Evolutionary conservation across 2,329 filamentous ascomycete genomes (phyloP), one percentile per base, ranked within the genome.

Genomic region (Fusarium longipes): DNA sequence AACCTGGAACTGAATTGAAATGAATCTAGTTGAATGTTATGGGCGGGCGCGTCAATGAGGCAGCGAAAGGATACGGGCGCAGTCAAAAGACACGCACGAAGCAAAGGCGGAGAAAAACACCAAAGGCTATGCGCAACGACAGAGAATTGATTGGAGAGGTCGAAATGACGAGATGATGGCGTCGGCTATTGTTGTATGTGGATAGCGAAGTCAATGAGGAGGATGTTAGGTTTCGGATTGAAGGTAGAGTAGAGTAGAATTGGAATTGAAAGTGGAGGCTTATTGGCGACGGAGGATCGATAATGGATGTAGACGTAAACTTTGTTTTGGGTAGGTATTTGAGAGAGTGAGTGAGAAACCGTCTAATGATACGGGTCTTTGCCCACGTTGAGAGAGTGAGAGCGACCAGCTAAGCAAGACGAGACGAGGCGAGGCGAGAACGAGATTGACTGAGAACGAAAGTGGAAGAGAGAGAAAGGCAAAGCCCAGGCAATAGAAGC

Each of bases 301-400:
- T 55, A 55, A 61, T 61, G 29, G 63, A 40, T 48, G 43, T 51
- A 25, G 14, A 63, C 63, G 48, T 63, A 63, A 73, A 70, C 63
- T 68, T 71, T 73, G 72, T 62, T 73, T 72, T 64, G 50, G 63
- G 53, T 32, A 27, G 32, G 30, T 33, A 33, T 30, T 48, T 24
- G 36, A 5, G 11, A 47, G 43, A 27, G 22, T 25, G 24, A 51
- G 42, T 22, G 63, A 29, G 48, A 54, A 33, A 40, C 32, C 39
- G 50, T 50, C 64, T 43, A 43, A 18, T 20, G 30, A 36, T 68
- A 42, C 53, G 68, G 70, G 66, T 63, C 57, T 68, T 51, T 56
- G 38, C 62, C 62, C 49, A 70, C 56, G 62, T 58, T 50, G 56
- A 66, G 68, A 48, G 44, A 67, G 61, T 63, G 67, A 63, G 57